Percentiles rank a stretch among this genome's conserved stretches.
These are phyloP conservation scores for Cryptosporidium xiaoi DNA, from an alignment of 169 alveolate genomes.

Conservation along the genomic window DNA sequence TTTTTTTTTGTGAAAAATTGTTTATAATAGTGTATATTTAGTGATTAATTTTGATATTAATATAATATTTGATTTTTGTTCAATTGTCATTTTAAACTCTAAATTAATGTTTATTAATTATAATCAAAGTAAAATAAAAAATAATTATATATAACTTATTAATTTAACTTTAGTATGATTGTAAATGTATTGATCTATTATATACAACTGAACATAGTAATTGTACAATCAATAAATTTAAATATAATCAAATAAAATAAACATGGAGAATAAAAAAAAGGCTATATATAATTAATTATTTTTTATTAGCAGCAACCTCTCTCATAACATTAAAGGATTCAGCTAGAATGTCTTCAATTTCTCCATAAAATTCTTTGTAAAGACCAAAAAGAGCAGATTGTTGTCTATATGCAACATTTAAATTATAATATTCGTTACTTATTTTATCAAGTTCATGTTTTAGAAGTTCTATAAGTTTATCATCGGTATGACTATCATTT, in stretches of 20 bases:
- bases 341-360: slow-evolving; percentile 63
- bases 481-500: slow-evolving; percentile 1
- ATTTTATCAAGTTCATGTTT: slow-evolving; percentile 15
- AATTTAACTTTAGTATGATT: neutral
- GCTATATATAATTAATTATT: neutral
- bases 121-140: no score
- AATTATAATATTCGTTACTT: slow-evolving; percentile 27
- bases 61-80: no score
- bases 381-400: slow-evolving; percentile 69
- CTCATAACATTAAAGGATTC: slow-evolving; percentile 44
- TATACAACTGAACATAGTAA: neutral
- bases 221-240: neutral
- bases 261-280: no score
- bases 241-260: neutral
- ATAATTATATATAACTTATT: no score
- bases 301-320: slow-evolving; percentile 44
- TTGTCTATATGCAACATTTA: slow-evolving; percentile 59
- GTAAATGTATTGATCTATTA: neutral
- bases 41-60: no score
- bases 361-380: slow-evolving; percentile 67
- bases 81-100: no score
- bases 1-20: no score
- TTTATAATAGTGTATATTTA: no score
- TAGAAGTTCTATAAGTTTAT: slow-evolving; percentile 5
- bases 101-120: no score